These are phyloP conservation scores for Globisporangium alternatum DNA, from an alignment of 352 stramenopile species.

Conservation along the genomic window DNA sequence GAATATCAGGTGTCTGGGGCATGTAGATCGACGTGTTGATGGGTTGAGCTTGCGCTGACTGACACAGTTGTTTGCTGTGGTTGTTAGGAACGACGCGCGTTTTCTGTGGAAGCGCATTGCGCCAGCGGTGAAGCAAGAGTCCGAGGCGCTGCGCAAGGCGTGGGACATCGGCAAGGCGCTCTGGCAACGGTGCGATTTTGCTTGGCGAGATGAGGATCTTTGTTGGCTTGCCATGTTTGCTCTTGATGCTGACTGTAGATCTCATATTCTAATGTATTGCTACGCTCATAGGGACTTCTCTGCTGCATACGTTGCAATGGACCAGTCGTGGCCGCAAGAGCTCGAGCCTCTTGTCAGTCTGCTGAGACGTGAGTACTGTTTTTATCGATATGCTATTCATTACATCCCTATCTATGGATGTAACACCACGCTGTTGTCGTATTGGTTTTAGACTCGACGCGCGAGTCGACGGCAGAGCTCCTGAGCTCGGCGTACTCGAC, in stretches of 20 bases:
- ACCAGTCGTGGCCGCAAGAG: slow-evolving; percentile 39
- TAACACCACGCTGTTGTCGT: slow-evolving; percentile 1
- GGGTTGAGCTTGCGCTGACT: not conserved
- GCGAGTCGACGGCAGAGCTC: slow-evolving; percentile 43
- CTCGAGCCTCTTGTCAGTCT: slow-evolving; percentile 38
- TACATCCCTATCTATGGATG: not conserved
- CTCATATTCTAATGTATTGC: not conserved
- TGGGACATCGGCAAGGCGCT: slow-evolving; percentile 70
- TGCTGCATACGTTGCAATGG: slow-evolving; percentile 52
- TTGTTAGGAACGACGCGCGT: slow-evolving; percentile 51
- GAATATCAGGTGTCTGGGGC: not conserved
- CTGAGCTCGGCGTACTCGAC: slow-evolving; percentile 64
- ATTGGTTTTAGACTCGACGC: slow-evolving; percentile 41
- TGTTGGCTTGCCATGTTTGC: not conserved
- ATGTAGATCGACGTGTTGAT: not conserved
- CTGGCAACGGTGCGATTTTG: slow-evolving; percentile 44
- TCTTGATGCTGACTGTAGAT: not conserved
- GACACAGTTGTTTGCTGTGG: not conserved
- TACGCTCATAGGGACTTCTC: slow-evolving; percentile 37
- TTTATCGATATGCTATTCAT: not conserved
- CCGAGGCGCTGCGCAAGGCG: slow-evolving; percentile 36
- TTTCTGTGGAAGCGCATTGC: slow-evolving; percentile 77
- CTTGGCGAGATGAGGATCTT: not conserved
- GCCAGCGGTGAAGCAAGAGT: slow-evolving; percentile 34
- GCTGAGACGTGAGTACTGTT: slow-evolving; percentile 40